Conservation (phyloP, 371 early-diverging fungal species). For the Mucor plumbeus region DNA sequence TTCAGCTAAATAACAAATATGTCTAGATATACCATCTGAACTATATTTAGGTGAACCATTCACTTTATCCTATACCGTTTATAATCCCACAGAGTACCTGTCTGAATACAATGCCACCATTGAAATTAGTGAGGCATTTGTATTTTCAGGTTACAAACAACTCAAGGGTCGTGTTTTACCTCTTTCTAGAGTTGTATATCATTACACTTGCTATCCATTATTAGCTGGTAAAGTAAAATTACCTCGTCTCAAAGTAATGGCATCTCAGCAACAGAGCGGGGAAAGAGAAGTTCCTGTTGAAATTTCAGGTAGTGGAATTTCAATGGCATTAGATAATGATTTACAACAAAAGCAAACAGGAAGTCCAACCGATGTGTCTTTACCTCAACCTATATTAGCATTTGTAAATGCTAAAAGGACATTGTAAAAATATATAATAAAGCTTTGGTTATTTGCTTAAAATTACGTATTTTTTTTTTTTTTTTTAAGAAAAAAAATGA, state of each 20-base stretch:
- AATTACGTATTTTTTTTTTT: no score
- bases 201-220: conserved; percentile 55
- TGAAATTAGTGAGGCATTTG: conserved; percentile 77
- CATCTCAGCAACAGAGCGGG: conserved; percentile 37
- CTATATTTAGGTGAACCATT: conserved; percentile 65
- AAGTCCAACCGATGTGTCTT: neutral
- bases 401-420: conserved; percentile 28
- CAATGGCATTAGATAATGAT: conserved; percentile 27
- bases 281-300: conserved; percentile 47
- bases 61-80: conserved; percentile 61
- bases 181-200: conserved; percentile 34
- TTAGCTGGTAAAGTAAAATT: conserved; percentile 58
- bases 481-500: no score
- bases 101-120: conserved; percentile 63
- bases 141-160: conserved; percentile 74
- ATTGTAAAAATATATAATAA: conserved; percentile 4
- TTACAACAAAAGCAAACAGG: conserved; percentile 23
- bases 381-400: conserved; percentile 12
- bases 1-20: no score
- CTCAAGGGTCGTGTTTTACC: conserved; percentile 64
- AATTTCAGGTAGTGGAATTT: conserved; percentile 28
- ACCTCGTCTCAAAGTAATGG: conserved; percentile 57
- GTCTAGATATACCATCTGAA: conserved; percentile 52
- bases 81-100: conserved; percentile 64
- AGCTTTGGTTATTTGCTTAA: neutral